These are phyloP conservation scores for Tephrocybe sp. DNA, from an alignment of 768 basidiomycete genomes.

Conservation along the genomic window DNA sequence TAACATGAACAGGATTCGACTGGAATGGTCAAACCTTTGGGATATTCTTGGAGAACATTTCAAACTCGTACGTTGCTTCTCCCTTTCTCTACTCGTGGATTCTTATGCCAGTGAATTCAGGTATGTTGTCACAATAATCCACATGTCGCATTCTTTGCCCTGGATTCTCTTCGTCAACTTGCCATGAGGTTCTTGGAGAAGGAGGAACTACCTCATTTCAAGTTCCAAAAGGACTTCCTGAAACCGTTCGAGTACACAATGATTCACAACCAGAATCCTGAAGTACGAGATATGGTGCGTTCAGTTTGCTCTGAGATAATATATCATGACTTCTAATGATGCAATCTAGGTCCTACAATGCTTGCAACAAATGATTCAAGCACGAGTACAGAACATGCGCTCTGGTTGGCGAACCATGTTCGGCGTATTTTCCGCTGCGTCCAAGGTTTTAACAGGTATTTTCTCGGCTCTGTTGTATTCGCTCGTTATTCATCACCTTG, in stretches of 20 bases:
- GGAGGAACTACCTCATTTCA: constrained; percentile 96
- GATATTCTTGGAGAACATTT: constrained; percentile 98
- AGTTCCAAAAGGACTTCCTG: constrained; percentile 98
- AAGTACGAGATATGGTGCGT: constrained; percentile 91
- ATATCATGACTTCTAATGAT: too few relatives aligned
- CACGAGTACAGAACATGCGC: constrained; percentile 89
- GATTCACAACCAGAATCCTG: constrained; percentile 93
- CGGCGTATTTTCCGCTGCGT: constrained; percentile 95
- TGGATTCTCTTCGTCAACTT: constrained; percentile 94
- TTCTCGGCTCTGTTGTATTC: constrained; percentile 2
- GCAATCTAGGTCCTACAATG: constrained; percentile 87
- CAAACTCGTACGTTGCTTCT: constrained; percentile 71
- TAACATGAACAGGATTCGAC: constrained; percentile 96
- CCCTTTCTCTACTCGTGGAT: neutral
- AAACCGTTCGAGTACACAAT: constrained; percentile 99
- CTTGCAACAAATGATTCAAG: constrained; percentile 98
- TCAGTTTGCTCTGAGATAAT: neutral
- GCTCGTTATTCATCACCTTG: constrained; percentile 3
- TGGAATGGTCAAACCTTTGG: constrained; percentile 99
- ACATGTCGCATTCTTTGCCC: constrained; percentile 93
- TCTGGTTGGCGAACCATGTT: constrained; percentile 99
- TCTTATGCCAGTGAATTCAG: constrained; percentile 39
- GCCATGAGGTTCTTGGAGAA: constrained; percentile 99
- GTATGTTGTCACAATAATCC: constrained; percentile 99
- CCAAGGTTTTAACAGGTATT: constrained; percentile 85